Conservation (phyloP, 257 asterid species). For the Verbena officinalis region DNA sequence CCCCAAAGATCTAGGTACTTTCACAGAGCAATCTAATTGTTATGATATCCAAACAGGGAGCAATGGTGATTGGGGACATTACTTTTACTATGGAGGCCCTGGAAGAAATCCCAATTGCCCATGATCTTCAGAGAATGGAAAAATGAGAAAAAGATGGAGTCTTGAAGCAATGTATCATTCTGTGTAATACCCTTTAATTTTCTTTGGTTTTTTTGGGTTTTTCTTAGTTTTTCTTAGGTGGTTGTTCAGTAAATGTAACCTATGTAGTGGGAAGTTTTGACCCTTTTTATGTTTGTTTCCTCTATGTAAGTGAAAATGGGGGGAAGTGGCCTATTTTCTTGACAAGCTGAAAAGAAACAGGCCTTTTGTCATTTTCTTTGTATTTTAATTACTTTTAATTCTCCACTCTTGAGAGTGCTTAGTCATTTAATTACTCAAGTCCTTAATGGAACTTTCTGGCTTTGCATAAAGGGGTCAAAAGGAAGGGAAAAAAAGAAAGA, state of each 20-base stretch:
- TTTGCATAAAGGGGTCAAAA: neutral
- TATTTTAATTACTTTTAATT: constrained; percentile 22
- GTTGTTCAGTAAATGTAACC: constrained; percentile 37
- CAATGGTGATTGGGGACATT: constrained; percentile 76
- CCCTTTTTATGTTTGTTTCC: constrained; percentile 31
- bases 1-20: constrained; percentile 72
- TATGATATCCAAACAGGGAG: constrained; percentile 77
- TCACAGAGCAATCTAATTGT: constrained; percentile 78
- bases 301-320: constrained; percentile 45
- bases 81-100: constrained; percentile 88
- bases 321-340: constrained; percentile 48
- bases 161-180: constrained; percentile 43
- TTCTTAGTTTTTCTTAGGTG: constrained; percentile 35
- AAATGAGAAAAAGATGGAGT: constrained; percentile 5
- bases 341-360: constrained; percentile 42
- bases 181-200: constrained; percentile 30
- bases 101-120: constrained; percentile 78
- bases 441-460: constrained; percentile 10
- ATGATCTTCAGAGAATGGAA: constrained; percentile 31
- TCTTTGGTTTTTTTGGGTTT: neutral
- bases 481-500: too few species aligned
- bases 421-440: neutral
- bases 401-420: constrained; percentile 14
- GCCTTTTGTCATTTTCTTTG: constrained; percentile 46
- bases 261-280: constrained; percentile 48